Conservation (phyloP, 2,329 filamentous ascomycete genomes). For the Verticillium alfalfae region DNA sequence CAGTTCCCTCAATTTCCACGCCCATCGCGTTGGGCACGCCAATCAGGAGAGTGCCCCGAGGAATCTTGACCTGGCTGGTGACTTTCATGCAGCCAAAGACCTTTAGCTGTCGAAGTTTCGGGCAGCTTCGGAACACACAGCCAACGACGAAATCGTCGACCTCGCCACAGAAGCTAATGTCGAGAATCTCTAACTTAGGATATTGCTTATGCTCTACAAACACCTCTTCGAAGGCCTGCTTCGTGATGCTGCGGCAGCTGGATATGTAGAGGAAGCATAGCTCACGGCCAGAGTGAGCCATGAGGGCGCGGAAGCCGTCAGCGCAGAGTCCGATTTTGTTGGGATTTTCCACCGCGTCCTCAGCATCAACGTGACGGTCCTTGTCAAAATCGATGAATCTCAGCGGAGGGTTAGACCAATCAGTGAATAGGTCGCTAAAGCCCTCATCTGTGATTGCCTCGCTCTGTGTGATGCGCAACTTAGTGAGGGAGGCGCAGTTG, state of each 20-base stretch:
- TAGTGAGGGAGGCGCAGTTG: constrained; percentile 61
- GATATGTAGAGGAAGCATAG: constrained; percentile 71
- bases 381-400: constrained; percentile 68
- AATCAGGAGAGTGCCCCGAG: constrained; percentile 49
- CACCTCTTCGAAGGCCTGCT: constrained; percentile 65
- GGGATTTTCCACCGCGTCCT: constrained; percentile 59
- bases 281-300: constrained; percentile 70
- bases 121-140: constrained; percentile 59
- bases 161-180: constrained; percentile 70
- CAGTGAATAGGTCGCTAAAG: constrained; percentile 66
- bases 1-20: constrained; percentile 50
- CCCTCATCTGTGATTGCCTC: constrained; percentile 68
- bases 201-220: constrained; percentile 61
- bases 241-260: constrained; percentile 76
- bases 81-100: constrained; percentile 64
- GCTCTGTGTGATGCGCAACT: constrained; percentile 79
- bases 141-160: constrained; percentile 62
- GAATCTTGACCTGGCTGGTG: constrained; percentile 42
- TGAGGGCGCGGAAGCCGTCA: constrained; percentile 71
- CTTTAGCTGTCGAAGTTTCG: constrained; percentile 52
- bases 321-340: constrained; percentile 68
- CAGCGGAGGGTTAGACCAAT: constrained; percentile 71
- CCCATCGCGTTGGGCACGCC: constrained; percentile 54
- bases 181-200: constrained; percentile 63
- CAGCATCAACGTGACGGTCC: constrained; percentile 71